Base-by-base conservation (phyloP, 345 rosid genomes). In the Citrus inodora region DNA sequence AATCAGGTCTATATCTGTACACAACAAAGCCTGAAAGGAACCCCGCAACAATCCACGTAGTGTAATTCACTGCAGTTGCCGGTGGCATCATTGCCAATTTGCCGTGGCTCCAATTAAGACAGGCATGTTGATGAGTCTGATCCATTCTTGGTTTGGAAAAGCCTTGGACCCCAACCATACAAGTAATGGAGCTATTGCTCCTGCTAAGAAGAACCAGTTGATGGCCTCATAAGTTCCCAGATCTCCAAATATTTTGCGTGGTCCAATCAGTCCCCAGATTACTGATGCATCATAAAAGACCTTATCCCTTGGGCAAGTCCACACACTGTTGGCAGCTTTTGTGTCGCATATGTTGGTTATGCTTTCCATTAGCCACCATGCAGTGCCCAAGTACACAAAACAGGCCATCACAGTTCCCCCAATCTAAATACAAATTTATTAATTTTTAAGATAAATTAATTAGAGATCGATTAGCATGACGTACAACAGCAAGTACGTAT, bases 291-390 rank as follows among this genome's bases (percentile, higher is more conserved):
- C 98, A 30, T 92, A 96, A 80, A 96, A 96, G 32, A 96, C 98
- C 0, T 87, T 92, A 85, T 94, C 99, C 0, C 85, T 68, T 0
- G 98, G 99, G 80, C 98, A 96, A 7, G 98, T 96, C 98, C 99
- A 96, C 5, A 90, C 90, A 28, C 92, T 90, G 64, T 86, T 66
- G 3, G 97, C 83, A 71, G 92, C 84, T 33, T 91, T 81, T 27
- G 92, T 77, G 30, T 90, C 92, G 4, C 98, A 96, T 73, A 94
- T 89, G 81, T 92, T 88, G 0, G 99, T 67, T 70, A 96, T 96
- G 24, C 92, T 90, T 81, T 94, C 99, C 95, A 96, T 85, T 71
- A 96, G 88, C 99, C 99, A 96, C 99, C 99, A 94, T 40, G 99
- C 97, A 3, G 99, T 96, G 82, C 82, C 51, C 77, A 96, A 77